These are phyloP conservation scores for Tilletia caries DNA, from an alignment of 1,284 basidiomycete species.

Conservation along the genomic window DNA sequence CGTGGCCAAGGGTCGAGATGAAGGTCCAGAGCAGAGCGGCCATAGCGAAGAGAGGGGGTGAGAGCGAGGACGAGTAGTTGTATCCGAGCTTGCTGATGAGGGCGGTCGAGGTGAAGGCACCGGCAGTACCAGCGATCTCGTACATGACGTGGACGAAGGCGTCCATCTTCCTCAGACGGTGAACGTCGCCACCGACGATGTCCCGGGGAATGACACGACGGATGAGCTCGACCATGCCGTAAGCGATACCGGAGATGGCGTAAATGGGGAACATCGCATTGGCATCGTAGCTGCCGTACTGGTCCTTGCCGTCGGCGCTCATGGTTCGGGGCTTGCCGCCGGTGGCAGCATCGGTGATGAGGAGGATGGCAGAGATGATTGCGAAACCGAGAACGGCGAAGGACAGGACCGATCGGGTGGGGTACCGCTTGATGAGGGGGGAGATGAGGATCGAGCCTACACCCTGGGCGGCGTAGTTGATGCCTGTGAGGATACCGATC, in stretches of 20 bases:
- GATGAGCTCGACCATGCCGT: slow-evolving; percentile 55
- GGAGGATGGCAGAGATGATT: slow-evolving; percentile 48
- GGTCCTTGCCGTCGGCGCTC: slow-evolving; percentile 40
- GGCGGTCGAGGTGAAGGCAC: slow-evolving; percentile 53
- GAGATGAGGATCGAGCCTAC: slow-evolving; percentile 49
- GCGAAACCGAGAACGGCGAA: slow-evolving; percentile 51
- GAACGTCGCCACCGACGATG: slow-evolving; percentile 50
- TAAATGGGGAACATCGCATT: slow-evolving; percentile 52
- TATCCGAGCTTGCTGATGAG: slow-evolving; percentile 54
- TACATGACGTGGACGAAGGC: slow-evolving; percentile 54
- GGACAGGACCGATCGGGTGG: slow-evolving; percentile 52
- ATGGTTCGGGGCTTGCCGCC: slow-evolving; percentile 45
- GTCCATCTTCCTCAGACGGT: slow-evolving; percentile 53
- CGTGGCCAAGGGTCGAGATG: slow-evolving; percentile 36
- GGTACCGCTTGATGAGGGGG: slow-evolving; percentile 53
- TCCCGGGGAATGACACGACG: slow-evolving; percentile 53
- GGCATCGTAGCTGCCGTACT: slow-evolving; percentile 52
- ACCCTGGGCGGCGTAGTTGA: slow-evolving; percentile 51
- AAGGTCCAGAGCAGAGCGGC: slow-evolving; percentile 43
- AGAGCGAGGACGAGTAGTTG: slow-evolving; percentile 52
- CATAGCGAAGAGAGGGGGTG: slow-evolving; percentile 47
- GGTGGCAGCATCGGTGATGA: slow-evolving; percentile 54
- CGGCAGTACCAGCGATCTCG: slow-evolving; percentile 55
- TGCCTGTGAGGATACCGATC: slow-evolving; percentile 46
- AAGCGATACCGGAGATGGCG: slow-evolving; percentile 49